Percentiles rank a stretch among this genome's conserved stretches.
These are phyloP conservation scores for Pseudogymnoascus pannorum DNA, from an alignment of 2,329 filamentous ascomycete species.

Conservation along the genomic window DNA sequence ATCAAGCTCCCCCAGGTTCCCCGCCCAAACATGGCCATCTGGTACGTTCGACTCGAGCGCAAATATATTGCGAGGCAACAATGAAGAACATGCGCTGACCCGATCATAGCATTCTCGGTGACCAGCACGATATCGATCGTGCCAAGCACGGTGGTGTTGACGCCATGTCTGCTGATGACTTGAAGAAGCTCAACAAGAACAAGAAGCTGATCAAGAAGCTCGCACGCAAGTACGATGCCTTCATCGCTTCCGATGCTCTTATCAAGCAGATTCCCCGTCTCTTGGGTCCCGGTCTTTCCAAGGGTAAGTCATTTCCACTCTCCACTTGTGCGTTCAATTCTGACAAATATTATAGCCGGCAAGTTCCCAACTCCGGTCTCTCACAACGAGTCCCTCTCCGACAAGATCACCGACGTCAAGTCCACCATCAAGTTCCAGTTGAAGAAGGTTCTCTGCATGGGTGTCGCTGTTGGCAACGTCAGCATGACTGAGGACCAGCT, in stretches of 20 bases:
- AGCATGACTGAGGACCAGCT: constrained; percentile 95
- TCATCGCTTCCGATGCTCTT: constrained; percentile 91
- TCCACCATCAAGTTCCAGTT: constrained; percentile 99
- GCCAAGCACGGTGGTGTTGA: constrained; percentile 98
- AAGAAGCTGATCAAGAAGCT: constrained; percentile 99
- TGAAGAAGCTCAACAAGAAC: constrained; percentile 99
- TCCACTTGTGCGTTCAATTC: constrained; percentile 5
- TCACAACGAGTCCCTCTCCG: constrained; percentile 85
- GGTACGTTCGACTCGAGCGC: constrained; percentile 39
- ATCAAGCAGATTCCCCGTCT: constrained; percentile 99
- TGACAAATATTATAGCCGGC: constrained; percentile 58
- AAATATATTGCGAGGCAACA: constrained; percentile 11
- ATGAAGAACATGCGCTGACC: constrained; percentile 24
- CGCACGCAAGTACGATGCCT: constrained; percentile 99
- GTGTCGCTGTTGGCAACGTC: constrained; percentile 98
- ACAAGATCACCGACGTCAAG: constrained; percentile 99
- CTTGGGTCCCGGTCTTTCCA: constrained; percentile 95
- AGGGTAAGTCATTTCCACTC: constrained; percentile 52
- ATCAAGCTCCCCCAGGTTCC: constrained; percentile 90
- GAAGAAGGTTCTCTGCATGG: constrained; percentile 99
- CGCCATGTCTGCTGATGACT: constrained; percentile 95
- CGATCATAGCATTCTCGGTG: constrained; percentile 62
- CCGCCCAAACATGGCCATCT: constrained; percentile 85
- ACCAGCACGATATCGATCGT: constrained; percentile 99
- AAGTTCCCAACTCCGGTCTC: constrained; percentile 99